These are phyloP conservation scores for Claviceps humidiphila DNA, from an alignment of 2,329 filamentous ascomycete species.

Conservation along the genomic window DNA sequence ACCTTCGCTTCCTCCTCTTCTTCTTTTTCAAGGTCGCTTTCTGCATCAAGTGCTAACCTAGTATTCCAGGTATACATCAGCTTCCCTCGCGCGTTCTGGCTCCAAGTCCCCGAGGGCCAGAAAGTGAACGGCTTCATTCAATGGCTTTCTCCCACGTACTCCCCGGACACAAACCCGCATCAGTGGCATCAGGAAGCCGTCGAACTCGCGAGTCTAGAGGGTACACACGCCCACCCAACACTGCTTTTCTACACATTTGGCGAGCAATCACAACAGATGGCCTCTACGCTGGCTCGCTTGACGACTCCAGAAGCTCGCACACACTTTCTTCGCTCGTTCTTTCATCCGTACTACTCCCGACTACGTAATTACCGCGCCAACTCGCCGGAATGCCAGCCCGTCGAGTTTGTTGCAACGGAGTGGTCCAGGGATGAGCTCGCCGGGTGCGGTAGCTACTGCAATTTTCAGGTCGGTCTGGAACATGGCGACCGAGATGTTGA, in stretches of 20 bases:
- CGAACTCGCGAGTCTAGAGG: conserved; percentile 57
- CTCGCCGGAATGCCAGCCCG: conserved; percentile 46
- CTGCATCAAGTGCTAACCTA: not conserved
- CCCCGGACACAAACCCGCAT: conserved; percentile 43
- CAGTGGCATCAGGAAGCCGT: conserved; percentile 66
- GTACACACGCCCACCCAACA: conserved; percentile 54
- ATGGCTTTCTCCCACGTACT: conserved; percentile 61
- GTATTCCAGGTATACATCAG: conserved; percentile 41
- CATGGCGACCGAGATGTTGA: conserved; percentile 61
- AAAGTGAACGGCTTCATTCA: conserved; percentile 56
- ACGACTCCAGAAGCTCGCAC: conserved; percentile 33
- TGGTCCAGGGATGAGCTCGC: conserved; percentile 72
- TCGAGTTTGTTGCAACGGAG: conserved; percentile 52
- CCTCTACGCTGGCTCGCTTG: conserved; percentile 28
- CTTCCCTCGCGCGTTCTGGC: conserved; percentile 69
- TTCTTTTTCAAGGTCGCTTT: not conserved
- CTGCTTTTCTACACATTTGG: conserved; percentile 74
- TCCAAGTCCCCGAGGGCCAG: conserved; percentile 16
- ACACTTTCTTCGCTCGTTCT: conserved; percentile 48
- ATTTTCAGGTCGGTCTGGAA: conserved; percentile 66
- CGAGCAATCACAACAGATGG: conserved; percentile 43
- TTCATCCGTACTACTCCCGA: conserved; percentile 64
- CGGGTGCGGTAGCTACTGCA: conserved; percentile 70
- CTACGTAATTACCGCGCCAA: conserved; percentile 52
- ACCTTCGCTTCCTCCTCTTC: not conserved